Base-by-base conservation (phyloP, 23 red algal genomes). In the Cyanidium caldarium region DNA sequence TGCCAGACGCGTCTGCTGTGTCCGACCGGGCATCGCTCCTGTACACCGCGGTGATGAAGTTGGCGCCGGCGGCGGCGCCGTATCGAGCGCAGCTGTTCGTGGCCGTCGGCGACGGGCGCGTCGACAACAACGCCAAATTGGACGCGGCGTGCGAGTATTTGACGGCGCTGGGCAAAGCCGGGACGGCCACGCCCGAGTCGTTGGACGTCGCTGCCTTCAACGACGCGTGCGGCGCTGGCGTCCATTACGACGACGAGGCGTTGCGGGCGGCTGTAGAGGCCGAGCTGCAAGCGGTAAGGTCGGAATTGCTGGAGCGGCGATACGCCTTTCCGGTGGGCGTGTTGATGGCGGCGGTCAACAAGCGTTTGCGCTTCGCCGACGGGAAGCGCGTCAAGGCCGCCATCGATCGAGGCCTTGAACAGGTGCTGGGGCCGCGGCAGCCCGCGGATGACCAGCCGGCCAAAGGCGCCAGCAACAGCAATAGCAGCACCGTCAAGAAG, bases 71-170 rank as follows among this genome's bases (percentile, higher is more conserved):
- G 13, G 68, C 84, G 39, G 51, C 43, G 2, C 61, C 42, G 15
- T 77, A 73, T 33, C 87, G 87, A 20, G 58, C 2, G 56, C 42
- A 80, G 39, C 67, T 94, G 33, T 85, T 85, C 37, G 42, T 34
- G 12, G 77, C 82, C 16, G 80, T 94, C 37, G 76, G 68, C 44
- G 66, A 75, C 67, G 68, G 73, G 28, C 72, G 80, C 14, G 36
- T 94, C 17, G 66, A 39, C 34, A 78, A 71, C 7, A 65, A 66
- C 31, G 78, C 87, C 38, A 73, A 94, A 41, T 66, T 94, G 29
- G 87, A 94, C 31, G 87, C 87, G 0, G 87, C 80, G 21, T 66
- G 77, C 76, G 79, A 68, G 15, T 80, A 78, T 65, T 68, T 94
- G 45, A 39, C 38, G 37, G 34, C 38, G 35, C 33, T 51, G 15